Evolutionary conservation across 306 rosid genomes (phyloP), one percentile per base, ranked within the genome.

Genomic region (Datisca glomerata): DNA sequence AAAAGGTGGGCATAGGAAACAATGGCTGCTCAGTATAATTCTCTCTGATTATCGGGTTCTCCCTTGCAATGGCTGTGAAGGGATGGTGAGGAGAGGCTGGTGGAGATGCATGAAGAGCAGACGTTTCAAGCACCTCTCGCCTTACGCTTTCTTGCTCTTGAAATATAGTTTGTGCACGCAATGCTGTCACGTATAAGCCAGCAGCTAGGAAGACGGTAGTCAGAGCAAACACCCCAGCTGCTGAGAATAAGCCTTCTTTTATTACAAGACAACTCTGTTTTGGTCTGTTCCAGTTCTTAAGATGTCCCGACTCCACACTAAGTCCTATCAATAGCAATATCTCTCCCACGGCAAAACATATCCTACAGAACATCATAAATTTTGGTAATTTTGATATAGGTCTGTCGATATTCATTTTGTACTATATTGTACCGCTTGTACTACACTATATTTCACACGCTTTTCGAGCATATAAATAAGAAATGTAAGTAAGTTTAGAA

Each of bases 271-370:
- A 91, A 35, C 45, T 65, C 0, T 60, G 52, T 60, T 51, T 75
- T 14, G 96, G 92, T 23, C 35, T 66, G 0, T 47, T 46, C 98
- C 96, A 84, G n/a, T 80, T 80, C 31, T 57, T 80, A 6, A 80
- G 55, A 56, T 84, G 94, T 1, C 94, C 92, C 3, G 98, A 84
- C 47, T 91, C 98, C 34, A 84, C 85, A 39, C 82, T 73, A 0
- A 91, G 37, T 51, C 80, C 94, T 43, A 80, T 72, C 45, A 91
- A 22, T 32, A 91, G 36, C 55, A 91, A 46, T n/a, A 78, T 71
- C 51, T 91, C 98, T n/a, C 78, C 94, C 15, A 80, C 79, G 16
- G 82, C 75, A 55, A 91, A 91, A 63, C 85, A 84, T 41, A 75
- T 60, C 98, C 98, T 91, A 18, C 2, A 11, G 12, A 3, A 18